Evolutionary conservation across 2,329 filamentous ascomycete species (phyloP).

Genomic region (Cytospora schulzeri): DNA sequence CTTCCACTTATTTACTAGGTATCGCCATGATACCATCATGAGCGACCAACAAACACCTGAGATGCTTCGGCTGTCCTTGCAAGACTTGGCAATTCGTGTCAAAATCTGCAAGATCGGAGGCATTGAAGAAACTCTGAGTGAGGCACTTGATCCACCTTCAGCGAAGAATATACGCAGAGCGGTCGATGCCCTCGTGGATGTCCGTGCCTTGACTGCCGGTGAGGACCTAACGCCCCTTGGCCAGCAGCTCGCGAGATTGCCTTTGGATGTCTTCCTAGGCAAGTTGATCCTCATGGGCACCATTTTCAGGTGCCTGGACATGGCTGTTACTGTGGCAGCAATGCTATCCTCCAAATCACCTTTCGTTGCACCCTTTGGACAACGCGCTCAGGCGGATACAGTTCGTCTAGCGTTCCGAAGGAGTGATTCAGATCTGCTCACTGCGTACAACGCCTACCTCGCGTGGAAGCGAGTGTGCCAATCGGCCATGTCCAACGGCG

Average conservation of each 20-base stretch:
- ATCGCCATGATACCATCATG: conserved; percentile 83
- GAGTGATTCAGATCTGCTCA: conserved; percentile 88
- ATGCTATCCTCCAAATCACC: conserved; percentile 94
- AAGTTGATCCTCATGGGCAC: conserved; percentile 87
- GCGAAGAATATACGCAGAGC: conserved; percentile 91
- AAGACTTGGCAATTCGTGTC: conserved; percentile 92
- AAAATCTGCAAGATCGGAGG: conserved; percentile 97
- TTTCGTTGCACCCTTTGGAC: conserved; percentile 84
- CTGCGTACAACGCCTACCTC: conserved; percentile 89
- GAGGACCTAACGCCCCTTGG: conserved; percentile 90
- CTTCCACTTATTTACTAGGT: conserved; percentile 92
- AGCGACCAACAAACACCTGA: conserved; percentile 93
- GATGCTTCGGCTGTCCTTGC: conserved; percentile 89
- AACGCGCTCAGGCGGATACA: conserved; percentile 78
- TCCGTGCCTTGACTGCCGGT: conserved; percentile 77
- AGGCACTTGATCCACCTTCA: conserved; percentile 87
- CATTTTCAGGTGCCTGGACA: conserved; percentile 89
- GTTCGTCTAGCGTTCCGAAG: conserved; percentile 78
- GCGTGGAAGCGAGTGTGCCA: conserved; percentile 85
- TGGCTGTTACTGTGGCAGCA: conserved; percentile 86
- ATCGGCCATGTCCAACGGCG: conserved; percentile 55
- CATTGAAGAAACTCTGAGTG: conserved; percentile 84
- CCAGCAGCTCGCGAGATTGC: conserved; percentile 81
- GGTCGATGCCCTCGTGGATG: conserved; percentile 90
- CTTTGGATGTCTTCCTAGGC: conserved; percentile 90